These are phyloP conservation scores for Daldinia grandis DNA, from an alignment of 495 filamentous ascomycete species.

Conservation along the genomic window DNA sequence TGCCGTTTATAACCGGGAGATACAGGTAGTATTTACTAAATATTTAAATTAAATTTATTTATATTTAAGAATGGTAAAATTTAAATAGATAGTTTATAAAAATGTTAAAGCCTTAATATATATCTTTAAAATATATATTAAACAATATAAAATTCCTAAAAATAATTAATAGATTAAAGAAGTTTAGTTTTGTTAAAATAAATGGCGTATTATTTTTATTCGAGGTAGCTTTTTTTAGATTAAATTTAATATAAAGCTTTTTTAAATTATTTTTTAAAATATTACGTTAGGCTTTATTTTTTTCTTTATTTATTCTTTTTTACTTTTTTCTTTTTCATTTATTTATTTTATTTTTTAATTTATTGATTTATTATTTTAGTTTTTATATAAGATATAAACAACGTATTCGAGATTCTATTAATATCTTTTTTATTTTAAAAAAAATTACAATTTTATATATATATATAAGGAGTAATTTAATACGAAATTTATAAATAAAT, in stretches of 20 bases:
- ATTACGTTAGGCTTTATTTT: neutral
- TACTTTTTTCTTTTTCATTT: neutral
- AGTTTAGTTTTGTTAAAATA: neutral
- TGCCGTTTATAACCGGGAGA: neutral
- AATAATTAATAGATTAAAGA: neutral
- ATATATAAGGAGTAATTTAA: neutral
- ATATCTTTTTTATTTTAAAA: conserved; percentile 3
- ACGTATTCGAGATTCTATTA: neutral
- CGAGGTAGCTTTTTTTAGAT: neutral
- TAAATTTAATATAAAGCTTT: neutral
- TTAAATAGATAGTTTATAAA: neutral
- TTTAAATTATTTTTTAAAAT: neutral
- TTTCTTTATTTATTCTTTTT: neutral
- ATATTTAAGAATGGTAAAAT: neutral
- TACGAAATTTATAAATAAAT: neutral
- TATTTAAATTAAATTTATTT: neutral
- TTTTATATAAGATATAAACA: neutral
- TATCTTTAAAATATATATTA: neutral
- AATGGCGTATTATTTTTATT: neutral
- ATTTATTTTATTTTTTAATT: neutral
- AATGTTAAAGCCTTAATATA: neutral
- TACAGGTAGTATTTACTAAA: neutral
- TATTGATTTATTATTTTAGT: neutral
- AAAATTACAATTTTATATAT: neutral
- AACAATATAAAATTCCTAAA: neutral